Base-by-base conservation (phyloP, 192 early-diverging fungal genomes). In the Kappamyces sp. region DNA sequence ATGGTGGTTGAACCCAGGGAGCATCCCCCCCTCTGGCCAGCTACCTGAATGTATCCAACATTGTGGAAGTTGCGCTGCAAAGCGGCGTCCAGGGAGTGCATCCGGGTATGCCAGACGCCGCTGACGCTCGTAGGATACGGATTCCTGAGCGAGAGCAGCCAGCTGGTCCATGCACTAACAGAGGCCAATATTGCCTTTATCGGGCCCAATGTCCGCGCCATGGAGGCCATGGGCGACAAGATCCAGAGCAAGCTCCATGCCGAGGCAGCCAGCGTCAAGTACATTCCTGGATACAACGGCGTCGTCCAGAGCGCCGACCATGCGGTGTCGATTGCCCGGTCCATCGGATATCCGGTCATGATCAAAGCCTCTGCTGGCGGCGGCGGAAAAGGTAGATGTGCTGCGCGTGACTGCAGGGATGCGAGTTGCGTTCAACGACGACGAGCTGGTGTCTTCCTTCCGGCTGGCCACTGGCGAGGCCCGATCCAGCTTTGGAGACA, bases 261-360 rank as follows among this genome's bases (percentile, higher is more conserved):
- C 35, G 89, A 95, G 77, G 84, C 86, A 46, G 94, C 94, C 34
- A 74, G 90, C 41, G 92, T 99, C 33, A 47, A 67, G 72, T 65
- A 84, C 75, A 51, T 97, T 86, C 91, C 91, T 6, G 94, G 94
- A 1, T 97, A 76, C 71, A 74, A 94, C 64, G 94, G 91, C 8
- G 89, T 88, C 4, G 82, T 91, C 10, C 66, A 74, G 32, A 75
- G 86, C 49, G 73, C 79, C 1, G 82, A 87, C 15, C 87, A 94
- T 42, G 90, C 90, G 1, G 77, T 86, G 13, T 62, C 83, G 60
- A 87, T 91, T 40, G 94, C 94, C 13, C 81, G 83, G 41, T 72
- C 80, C 47, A 97, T 99, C 38, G 96, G 96, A 3, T 99, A 90
- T 77, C 96, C 96, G n/a, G 83, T 97, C 65, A 97, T 97, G 92